Conservation (phyloP, 495 filamentous ascomycete genomes). For the Trypethelium eluteriae region DNA sequence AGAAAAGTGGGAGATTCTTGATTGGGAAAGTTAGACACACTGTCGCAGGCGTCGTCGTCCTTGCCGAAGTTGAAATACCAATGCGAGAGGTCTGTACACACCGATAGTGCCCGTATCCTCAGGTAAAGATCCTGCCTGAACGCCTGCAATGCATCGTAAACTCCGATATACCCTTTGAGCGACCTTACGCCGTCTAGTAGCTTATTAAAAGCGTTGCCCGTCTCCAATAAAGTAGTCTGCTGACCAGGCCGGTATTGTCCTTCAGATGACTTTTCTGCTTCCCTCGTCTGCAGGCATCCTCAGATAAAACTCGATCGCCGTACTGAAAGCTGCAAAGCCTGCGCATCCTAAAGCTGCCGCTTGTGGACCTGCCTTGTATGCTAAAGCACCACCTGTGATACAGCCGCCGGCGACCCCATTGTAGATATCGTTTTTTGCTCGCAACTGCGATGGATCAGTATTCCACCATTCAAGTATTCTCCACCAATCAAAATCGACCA, state of each 20-base stretch:
- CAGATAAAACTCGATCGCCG: slow-evolving; percentile 89
- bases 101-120: no score
- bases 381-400: slow-evolving; percentile 81
- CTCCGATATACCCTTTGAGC: no score
- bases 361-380: slow-evolving; percentile 77
- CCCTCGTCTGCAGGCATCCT: slow-evolving; percentile 31
- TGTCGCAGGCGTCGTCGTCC: no score
- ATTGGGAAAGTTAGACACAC: no score
- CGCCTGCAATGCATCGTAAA: no score
- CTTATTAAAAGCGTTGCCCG: no score
- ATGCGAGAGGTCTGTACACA: no score
- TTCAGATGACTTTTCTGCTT: slow-evolving; percentile 23
- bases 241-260: background rate
- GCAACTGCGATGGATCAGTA: slow-evolving; percentile 34
- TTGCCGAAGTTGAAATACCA: no score
- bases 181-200: no score
- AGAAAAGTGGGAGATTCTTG: no score
- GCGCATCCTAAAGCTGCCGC: slow-evolving; percentile 83
- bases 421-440: slow-evolving; percentile 86
- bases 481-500: background rate
- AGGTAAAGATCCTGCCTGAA: no score
- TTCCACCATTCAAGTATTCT: background rate
- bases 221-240: no score
- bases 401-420: slow-evolving; percentile 88
- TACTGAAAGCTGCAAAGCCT: slow-evolving; percentile 91